These are phyloP conservation scores for Knufia fluminis DNA, from an alignment of 2,329 filamentous ascomycete species.

Conservation along the genomic window DNA sequence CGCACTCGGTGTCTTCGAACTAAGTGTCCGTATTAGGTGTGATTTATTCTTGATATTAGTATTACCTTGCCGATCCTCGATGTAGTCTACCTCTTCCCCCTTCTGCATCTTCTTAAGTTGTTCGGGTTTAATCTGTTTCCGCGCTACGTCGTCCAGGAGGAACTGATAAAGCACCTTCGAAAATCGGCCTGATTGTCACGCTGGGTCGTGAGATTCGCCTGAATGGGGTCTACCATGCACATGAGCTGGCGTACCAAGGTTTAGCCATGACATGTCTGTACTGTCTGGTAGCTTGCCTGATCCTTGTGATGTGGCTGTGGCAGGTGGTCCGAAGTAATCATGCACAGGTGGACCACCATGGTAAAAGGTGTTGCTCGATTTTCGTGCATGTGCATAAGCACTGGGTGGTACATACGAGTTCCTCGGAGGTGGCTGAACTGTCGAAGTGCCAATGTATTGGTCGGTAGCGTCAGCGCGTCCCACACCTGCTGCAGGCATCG, in stretches of 20 bases:
- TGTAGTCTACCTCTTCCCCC: slow-evolving; percentile 10
- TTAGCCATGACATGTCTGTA: slow-evolving; percentile 24
- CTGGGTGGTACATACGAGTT: not conserved
- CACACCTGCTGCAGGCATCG: slow-evolving; percentile 12
- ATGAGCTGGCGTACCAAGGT: slow-evolving; percentile 16
- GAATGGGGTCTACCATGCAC: slow-evolving; percentile 7
- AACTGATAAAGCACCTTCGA: slow-evolving; percentile 21
- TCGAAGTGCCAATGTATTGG: slow-evolving; percentile 2
- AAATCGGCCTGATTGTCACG: slow-evolving; percentile 11
- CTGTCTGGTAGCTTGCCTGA: not conserved
- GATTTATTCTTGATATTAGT: slow-evolving; percentile 10
- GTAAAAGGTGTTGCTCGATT: slow-evolving; percentile 4
- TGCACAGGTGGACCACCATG: not conserved
- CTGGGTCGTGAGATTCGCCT: not conserved
- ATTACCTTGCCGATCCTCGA: slow-evolving; percentile 14
- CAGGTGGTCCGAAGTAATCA: slow-evolving; percentile 1
- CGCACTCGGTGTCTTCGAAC: slow-evolving; percentile 12
- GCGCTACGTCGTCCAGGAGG: slow-evolving; percentile 22
- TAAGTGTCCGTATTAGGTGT: slow-evolving; percentile 15
- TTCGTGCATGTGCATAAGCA: not conserved
- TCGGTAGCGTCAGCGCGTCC: slow-evolving; percentile 1
- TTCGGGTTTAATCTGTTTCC: slow-evolving; percentile 15
- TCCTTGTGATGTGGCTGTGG: slow-evolving; percentile 1
- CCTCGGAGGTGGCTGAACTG: not conserved
- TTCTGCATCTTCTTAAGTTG: slow-evolving; percentile 8